phyloP scores from a whole-genome alignment of 345 rosid species.

The Salix purpurea region DNA sequence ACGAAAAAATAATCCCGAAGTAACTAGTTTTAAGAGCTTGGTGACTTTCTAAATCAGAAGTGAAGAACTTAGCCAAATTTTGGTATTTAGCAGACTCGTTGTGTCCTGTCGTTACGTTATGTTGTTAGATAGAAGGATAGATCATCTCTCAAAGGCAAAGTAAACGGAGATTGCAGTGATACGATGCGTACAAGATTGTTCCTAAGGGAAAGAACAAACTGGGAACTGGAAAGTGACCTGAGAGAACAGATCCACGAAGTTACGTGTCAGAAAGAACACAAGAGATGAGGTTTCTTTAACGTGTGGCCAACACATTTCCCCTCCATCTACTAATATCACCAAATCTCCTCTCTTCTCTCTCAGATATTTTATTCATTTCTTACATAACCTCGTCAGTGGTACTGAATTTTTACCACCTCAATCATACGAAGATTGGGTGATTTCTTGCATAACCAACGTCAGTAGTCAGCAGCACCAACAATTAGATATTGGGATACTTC shows the following conservation, averaged over 20 bases:
- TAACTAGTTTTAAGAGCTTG: too few species aligned
- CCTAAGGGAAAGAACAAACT: not conserved
- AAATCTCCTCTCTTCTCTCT: conserved; percentile 5
- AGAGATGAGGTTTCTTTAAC: conserved; percentile 73
- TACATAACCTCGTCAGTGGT: not conserved
- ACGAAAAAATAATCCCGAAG: too few species aligned
- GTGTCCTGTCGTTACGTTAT: too few species aligned
- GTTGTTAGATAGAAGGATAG: too few species aligned
- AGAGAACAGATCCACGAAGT: conserved; percentile 17
- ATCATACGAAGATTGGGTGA: not conserved
- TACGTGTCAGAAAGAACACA: conserved; percentile 43
- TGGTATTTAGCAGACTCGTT: too few species aligned
- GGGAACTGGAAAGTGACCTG: not conserved
- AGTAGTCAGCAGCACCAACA: not conserved
- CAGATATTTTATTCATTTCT: conserved; percentile 14
- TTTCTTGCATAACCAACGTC: too few species aligned
- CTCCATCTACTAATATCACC: conserved; percentile 19
- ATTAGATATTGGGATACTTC: not conserved
- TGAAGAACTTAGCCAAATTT: too few species aligned
- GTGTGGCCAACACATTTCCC: conserved; percentile 78
- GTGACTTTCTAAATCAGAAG: too few species aligned
- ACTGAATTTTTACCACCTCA: not conserved
- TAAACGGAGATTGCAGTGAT: too few species aligned
- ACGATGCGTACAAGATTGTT: too few species aligned
- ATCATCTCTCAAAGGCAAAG: too few species aligned